Conservation (phyloP, 1,284 basidiomycete species). For the Inonotus hispidus region DNA sequence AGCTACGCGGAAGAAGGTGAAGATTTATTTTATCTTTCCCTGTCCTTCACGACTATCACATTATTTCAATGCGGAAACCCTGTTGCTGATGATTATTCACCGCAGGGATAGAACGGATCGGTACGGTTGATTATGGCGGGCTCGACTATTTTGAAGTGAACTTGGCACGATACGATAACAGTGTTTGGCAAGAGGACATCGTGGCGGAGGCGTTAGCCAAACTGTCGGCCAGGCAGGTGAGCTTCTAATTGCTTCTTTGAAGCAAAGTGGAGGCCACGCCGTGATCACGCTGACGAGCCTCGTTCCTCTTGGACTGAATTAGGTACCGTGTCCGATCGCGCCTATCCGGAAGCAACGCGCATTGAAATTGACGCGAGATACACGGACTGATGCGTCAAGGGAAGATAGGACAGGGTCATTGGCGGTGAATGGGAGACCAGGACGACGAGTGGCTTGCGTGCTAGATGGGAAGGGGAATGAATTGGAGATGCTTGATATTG, state of each 20-base stretch:
- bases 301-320: constrained; percentile 21
- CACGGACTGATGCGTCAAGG: constrained; percentile 29
- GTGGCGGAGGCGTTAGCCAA: constrained; percentile 48
- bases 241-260: constrained; percentile 27
- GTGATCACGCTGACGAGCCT: constrained; percentile 20
- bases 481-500: constrained; percentile 74
- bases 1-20: constrained; percentile 38
- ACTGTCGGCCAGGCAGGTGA: constrained; percentile 50
- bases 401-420: constrained; percentile 39
- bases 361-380: constrained; percentile 30
- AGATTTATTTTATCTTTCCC: constrained; percentile 26
- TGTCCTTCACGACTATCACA: constrained; percentile 6
- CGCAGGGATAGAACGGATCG: constrained; percentile 48
- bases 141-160: constrained; percentile 51
- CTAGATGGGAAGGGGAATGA: constrained; percentile 53
- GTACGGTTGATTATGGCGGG: constrained; percentile 51
- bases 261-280: constrained; percentile 11
- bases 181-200: constrained; percentile 55
- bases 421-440: constrained; percentile 67
- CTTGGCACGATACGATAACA: constrained; percentile 44
- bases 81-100: constrained; percentile 33
- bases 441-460: constrained; percentile 70
- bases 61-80: constrained; percentile 14
- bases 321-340: constrained; percentile 45
- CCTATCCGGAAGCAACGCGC: constrained; percentile 54